phyloP scores from a whole-genome alignment of 352 stramenopile species.

The Phytophthora foliorum region DNA sequence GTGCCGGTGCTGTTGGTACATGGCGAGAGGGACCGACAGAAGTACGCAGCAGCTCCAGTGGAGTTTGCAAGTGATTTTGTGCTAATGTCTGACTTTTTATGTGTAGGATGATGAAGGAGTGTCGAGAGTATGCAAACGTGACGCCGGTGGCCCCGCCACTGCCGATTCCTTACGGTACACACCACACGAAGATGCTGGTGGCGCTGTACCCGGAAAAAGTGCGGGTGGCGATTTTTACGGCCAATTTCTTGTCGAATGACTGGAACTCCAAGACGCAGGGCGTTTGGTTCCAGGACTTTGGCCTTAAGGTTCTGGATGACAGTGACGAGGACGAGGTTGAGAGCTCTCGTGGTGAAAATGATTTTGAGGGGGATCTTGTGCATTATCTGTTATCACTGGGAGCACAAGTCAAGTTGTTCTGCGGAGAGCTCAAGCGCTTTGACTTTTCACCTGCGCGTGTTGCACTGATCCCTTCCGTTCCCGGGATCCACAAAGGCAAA shows the following conservation, averaged over 20 bases:
- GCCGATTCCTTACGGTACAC: slow-evolving; percentile 85
- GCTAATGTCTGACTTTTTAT: not conserved
- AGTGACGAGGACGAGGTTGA: slow-evolving; percentile 38
- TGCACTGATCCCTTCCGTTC: slow-evolving; percentile 72
- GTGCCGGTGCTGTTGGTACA: slow-evolving; percentile 85
- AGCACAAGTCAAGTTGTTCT: slow-evolving; percentile 54
- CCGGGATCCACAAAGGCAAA: slow-evolving; percentile 74
- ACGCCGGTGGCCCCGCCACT: slow-evolving; percentile 70
- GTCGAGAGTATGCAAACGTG: slow-evolving; percentile 67
- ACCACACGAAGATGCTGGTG: slow-evolving; percentile 91
- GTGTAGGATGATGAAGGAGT: slow-evolving; percentile 67
- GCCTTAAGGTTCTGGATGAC: slow-evolving; percentile 57
- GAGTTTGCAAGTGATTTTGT: not conserved
- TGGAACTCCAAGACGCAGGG: slow-evolving; percentile 90
- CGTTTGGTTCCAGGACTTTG: slow-evolving; percentile 88
- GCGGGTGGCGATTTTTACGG: slow-evolving; percentile 86
- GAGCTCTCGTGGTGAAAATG: not conserved
- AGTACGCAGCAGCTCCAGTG: slow-evolving; percentile 23
- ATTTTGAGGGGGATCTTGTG: slow-evolving; percentile 77
- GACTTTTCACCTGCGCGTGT: slow-evolving; percentile 73
- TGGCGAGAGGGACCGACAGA: slow-evolving; percentile 66
- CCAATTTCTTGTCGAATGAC: slow-evolving; percentile 85
- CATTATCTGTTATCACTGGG: slow-evolving; percentile 71
- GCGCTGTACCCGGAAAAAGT: slow-evolving; percentile 71
- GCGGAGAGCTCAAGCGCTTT: slow-evolving; percentile 59